These are phyloP conservation scores for Gossypium thurberi DNA, from an alignment of 345 rosid species.

Conservation along the genomic window DNA sequence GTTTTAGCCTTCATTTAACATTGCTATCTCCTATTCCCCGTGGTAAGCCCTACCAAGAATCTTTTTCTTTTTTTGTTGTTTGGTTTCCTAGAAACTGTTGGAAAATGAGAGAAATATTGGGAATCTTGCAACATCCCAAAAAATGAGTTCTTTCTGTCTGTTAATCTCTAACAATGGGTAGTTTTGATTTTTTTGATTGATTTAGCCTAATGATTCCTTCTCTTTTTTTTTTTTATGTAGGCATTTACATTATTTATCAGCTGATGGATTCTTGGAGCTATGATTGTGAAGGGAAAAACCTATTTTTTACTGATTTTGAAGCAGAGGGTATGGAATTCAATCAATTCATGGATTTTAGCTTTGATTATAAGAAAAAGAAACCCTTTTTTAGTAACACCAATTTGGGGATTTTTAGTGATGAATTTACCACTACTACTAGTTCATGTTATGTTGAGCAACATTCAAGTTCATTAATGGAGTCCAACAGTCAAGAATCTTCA, in stretches of 20 bases:
- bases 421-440: slow-evolving; percentile 16
- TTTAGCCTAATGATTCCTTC: neutral
- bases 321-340: slow-evolving; percentile 26
- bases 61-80: neutral
- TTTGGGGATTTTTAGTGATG: slow-evolving; percentile 27
- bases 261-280: slow-evolving; percentile 52
- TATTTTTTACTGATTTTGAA: slow-evolving; percentile 23
- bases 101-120: neutral
- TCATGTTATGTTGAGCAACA: slow-evolving; percentile 26
- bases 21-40: neutral
- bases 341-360: slow-evolving; percentile 21
- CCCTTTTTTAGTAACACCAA: slow-evolving; percentile 20
- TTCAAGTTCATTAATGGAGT: slow-evolving; percentile 35
- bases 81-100: slow-evolving; percentile 16
- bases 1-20: neutral
- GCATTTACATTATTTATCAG: neutral
- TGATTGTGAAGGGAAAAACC: slow-evolving; percentile 32
- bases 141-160: neutral
- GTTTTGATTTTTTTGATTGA: neutral
- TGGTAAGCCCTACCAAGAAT: neutral
- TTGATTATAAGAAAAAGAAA: slow-evolving; percentile 26
- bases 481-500: slow-evolving; percentile 34
- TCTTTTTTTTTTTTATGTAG: neutral
- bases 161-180: slow-evolving; percentile 1
- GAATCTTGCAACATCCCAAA: slow-evolving; percentile 11